Conservation (phyloP, 1,284 basidiomycete species). For the Rhodotorula sp. region DNA sequence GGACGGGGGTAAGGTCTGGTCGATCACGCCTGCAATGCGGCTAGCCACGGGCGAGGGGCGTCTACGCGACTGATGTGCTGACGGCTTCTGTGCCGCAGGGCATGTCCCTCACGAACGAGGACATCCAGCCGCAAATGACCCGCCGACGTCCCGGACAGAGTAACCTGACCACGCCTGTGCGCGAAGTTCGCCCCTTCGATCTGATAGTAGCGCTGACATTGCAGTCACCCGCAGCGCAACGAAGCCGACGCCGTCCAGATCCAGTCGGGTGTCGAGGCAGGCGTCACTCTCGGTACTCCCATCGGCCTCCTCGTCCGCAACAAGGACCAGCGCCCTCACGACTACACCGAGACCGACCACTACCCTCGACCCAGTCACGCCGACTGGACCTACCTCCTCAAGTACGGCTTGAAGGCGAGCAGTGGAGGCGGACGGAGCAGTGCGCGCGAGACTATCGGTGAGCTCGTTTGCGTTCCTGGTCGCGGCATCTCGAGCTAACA, state of each 20-base stretch:
- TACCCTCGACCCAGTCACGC: constrained; percentile 97
- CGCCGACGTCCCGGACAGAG: constrained; percentile 93
- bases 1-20: too few species aligned
- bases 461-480: constrained; percentile 26
- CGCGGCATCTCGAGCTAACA: not conserved
- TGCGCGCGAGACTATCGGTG: constrained; percentile 95
- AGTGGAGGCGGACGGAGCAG: constrained; percentile 91
- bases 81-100: constrained; percentile 60
- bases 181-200: constrained; percentile 46
- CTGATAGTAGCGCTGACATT: not conserved
- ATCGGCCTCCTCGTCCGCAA: constrained; percentile 95
- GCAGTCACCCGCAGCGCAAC: constrained; percentile 65
- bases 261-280: constrained; percentile 91
- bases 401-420: constrained; percentile 96
- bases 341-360: constrained; percentile 96
- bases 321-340: constrained; percentile 96
- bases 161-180: constrained; percentile 89
- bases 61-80: not conserved
- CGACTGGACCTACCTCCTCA: constrained; percentile 97
- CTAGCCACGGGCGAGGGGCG: not conserved
- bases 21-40: too few species aligned
- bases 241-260: constrained; percentile 94
- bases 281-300: constrained; percentile 93
- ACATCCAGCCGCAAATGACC: constrained; percentile 90
- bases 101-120: constrained; percentile 70